Evolutionary conservation across 2,329 filamentous ascomycete genomes (phyloP).

Genomic region (Exophiala sp.): DNA sequence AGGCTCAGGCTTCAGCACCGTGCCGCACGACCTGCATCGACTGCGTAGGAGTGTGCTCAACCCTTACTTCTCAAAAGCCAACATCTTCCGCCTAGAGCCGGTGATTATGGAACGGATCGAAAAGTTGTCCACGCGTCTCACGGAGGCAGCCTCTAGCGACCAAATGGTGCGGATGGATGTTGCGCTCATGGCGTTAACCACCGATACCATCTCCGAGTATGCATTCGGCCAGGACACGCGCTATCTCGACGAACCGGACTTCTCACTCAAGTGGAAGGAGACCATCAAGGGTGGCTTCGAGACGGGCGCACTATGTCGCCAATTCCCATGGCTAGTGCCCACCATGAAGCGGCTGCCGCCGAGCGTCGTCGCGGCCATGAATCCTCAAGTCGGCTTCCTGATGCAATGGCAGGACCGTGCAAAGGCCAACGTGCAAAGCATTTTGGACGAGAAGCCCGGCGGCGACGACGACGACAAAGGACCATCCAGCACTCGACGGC

Average conservation of each 20-base stretch:
- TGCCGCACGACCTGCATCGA: constrained; percentile 29
- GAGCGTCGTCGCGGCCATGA: background rate
- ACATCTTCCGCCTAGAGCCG: constrained; percentile 27
- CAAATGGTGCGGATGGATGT: constrained; percentile 12
- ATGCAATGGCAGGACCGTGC: constrained; percentile 1
- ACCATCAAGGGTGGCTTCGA: constrained; percentile 11
- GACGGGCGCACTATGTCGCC: constrained; percentile 4
- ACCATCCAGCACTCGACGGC: no score
- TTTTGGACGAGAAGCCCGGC: constrained; percentile 8
- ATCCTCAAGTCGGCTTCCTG: background rate
- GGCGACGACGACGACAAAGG: background rate
- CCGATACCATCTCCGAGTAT: constrained; percentile 25
- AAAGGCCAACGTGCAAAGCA: background rate
- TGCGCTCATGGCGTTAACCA: constrained; percentile 36
- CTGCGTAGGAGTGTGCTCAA: constrained; percentile 27
- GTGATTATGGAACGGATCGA: constrained; percentile 29
- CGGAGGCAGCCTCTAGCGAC: constrained; percentile 3
- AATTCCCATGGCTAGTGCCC: constrained; percentile 6
- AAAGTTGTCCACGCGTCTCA: constrained; percentile 24
- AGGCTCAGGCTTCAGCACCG: constrained; percentile 22
- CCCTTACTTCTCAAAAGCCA: constrained; percentile 27
- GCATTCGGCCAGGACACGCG: constrained; percentile 10
- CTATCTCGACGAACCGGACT: constrained; percentile 11
- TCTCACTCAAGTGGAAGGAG: constrained; percentile 14
- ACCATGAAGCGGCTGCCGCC: background rate